Conservation (phyloP, 805 yeast genomes). For the Kodamaea kaohsiungensis region DNA sequence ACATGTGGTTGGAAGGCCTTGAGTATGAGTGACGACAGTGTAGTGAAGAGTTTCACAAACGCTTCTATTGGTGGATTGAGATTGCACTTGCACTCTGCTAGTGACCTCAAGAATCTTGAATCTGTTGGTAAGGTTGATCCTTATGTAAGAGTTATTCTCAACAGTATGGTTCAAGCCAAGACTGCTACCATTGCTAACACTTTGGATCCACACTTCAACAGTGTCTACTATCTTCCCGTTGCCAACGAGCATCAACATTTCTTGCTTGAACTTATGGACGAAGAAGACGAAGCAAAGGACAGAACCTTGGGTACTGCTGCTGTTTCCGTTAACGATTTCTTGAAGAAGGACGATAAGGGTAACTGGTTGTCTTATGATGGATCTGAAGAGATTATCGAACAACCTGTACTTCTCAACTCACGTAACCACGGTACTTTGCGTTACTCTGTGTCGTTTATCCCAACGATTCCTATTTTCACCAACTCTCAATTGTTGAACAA, state of each 20-base stretch:
- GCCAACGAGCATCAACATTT: constrained; percentile 60
- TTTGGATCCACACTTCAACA: constrained; percentile 58
- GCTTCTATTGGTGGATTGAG: constrained; percentile 71
- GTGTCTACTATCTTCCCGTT: constrained; percentile 61
- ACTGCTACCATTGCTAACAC: constrained; percentile 57
- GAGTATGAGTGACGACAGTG: constrained; percentile 48
- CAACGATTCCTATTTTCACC: constrained; percentile 63
- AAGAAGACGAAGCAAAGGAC: constrained; percentile 62
- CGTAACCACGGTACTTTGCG: constrained; percentile 47
- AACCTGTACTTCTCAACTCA: constrained; percentile 42
- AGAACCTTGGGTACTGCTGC: constrained; percentile 62
- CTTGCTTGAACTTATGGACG: constrained; percentile 63
- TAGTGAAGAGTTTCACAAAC: constrained; percentile 43
- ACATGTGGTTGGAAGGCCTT: constrained; percentile 73
- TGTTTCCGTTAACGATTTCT: constrained; percentile 48
- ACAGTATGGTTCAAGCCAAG: constrained; percentile 57
- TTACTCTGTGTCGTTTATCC: constrained; percentile 64
- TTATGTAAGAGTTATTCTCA: constrained; percentile 58
- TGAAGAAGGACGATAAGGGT: constrained; percentile 50
- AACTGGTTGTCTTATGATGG: constrained; percentile 54
- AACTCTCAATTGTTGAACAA: constrained; percentile 53
- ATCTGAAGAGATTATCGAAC: constrained; percentile 44
- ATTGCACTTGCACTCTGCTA: constrained; percentile 56
- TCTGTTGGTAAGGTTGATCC: constrained; percentile 77
- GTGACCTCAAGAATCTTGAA: constrained; percentile 56